Evolutionary conservation across 768 basidiomycete genomes (phyloP).

Genomic region (Kwoniella heveanensis): DNA sequence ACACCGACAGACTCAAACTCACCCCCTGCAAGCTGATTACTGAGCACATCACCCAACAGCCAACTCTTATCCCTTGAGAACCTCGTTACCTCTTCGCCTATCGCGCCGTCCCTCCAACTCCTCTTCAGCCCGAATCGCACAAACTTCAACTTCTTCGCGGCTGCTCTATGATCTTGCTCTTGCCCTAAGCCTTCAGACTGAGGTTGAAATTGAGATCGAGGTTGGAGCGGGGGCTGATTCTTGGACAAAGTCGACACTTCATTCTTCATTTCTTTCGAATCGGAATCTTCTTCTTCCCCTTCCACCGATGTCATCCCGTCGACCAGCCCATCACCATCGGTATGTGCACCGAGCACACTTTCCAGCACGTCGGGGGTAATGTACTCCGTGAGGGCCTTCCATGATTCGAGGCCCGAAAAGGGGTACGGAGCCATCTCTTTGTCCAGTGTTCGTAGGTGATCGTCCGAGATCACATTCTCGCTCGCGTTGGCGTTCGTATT

Average conservation of each 20-base stretch:
- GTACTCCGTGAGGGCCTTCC: conserved; percentile 44
- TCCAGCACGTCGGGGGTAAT: conserved; percentile 41
- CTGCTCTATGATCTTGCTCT: conserved; percentile 20
- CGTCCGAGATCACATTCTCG: conserved; percentile 43
- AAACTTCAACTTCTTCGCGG: conserved; percentile 42
- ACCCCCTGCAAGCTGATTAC: conserved; percentile 44
- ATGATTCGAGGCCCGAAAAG: conserved; percentile 40
- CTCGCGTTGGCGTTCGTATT: conserved; percentile 4
- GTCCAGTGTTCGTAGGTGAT: conserved; percentile 55
- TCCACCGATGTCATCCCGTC: conserved; percentile 53
- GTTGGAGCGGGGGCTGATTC: too few relatives aligned
- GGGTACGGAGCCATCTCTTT: conserved; percentile 56
- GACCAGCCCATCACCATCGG: conserved; percentile 25
- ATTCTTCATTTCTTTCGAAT: conserved; percentile 2
- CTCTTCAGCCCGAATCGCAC: conserved; percentile 53
- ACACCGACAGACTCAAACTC: conserved; percentile 36
- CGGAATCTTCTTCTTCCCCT: conserved; percentile 40
- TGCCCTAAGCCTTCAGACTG: conserved; percentile 7
- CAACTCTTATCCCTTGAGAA: conserved; percentile 58
- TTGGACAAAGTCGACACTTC: conserved; percentile 2
- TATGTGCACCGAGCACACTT: conserved; percentile 52
- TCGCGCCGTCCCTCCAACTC: conserved; percentile 56
- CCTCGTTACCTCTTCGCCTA: conserved; percentile 56
- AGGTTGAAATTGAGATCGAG: too few relatives aligned
- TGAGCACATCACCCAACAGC: conserved; percentile 50